phyloP scores from a whole-genome alignment of 345 rosid species.

The Populus nigra region DNA sequence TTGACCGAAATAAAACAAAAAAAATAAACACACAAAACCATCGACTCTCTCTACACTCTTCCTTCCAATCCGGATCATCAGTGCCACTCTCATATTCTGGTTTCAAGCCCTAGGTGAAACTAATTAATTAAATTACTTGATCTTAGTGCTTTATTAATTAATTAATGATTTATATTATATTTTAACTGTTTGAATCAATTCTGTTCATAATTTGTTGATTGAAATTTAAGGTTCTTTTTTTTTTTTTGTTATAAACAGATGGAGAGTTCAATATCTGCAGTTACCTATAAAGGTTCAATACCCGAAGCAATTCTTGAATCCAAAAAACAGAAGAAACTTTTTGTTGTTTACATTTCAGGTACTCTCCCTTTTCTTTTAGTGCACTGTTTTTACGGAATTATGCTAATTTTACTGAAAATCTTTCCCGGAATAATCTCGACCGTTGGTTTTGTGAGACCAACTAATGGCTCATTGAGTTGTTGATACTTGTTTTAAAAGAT shows the following conservation, averaged over 20 bases:
- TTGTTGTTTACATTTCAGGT: constrained; percentile 86
- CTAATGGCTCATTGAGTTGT: neutral
- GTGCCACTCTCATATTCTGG: neutral
- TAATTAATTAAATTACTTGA: neutral
- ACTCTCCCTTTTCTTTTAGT: constrained; percentile 1
- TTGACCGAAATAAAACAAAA: no score
- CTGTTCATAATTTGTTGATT: neutral
- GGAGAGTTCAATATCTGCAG: constrained; percentile 56
- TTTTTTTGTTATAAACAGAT: constrained; percentile 33
- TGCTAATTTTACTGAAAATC: neutral
- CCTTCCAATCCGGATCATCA: neutral
- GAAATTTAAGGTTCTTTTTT: neutral
- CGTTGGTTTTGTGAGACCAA: neutral
- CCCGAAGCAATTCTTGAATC: constrained; percentile 73
- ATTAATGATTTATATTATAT: no score
- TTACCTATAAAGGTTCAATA: constrained; percentile 64
- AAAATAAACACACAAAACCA: neutral
- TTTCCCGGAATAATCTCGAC: neutral
- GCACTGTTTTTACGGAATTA: neutral
- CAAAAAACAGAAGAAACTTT: constrained; percentile 67
- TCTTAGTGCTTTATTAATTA: no score
- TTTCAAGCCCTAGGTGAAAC: neutral
- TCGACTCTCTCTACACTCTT: neutral
- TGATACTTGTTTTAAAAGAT: neutral
- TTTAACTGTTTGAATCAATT: neutral